Evolutionary conservation across 2,329 filamentous ascomycete species (phyloP).

Genomic region (Botryotinia calthae): DNA sequence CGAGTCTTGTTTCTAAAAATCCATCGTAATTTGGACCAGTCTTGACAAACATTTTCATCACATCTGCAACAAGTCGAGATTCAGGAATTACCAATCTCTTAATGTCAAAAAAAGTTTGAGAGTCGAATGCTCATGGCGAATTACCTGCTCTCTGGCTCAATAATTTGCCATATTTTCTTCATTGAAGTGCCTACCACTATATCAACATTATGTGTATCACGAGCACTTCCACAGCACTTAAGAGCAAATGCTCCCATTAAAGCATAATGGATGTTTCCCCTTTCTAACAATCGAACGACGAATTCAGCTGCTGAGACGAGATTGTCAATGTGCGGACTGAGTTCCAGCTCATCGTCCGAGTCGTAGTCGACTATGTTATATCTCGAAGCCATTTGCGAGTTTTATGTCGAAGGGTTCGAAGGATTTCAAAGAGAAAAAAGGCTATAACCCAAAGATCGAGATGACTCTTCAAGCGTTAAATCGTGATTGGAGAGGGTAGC

Average conservation of each 20-base stretch:
- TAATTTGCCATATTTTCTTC: conserved; percentile 14
- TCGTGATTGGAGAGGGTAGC: neutral
- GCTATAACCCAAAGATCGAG: neutral
- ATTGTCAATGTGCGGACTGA: neutral
- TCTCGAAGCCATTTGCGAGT: conserved; percentile 7
- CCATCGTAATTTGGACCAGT: conserved; percentile 8
- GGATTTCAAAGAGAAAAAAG: neutral
- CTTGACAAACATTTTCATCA: conserved; percentile 17
- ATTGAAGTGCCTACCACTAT: conserved; percentile 14
- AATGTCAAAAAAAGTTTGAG: neutral
- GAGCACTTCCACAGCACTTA: neutral
- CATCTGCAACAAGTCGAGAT: neutral
- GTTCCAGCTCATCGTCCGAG: conserved; percentile 11
- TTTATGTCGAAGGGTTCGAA: neutral
- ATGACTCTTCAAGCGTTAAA: neutral
- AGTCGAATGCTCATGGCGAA: neutral
- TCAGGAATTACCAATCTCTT: conserved; percentile 15
- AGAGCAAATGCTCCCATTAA: conserved; percentile 17
- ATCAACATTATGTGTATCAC: conserved; percentile 13
- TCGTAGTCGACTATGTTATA: conserved; percentile 14
- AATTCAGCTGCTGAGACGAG: conserved; percentile 12
- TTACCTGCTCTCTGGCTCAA: conserved; percentile 9
- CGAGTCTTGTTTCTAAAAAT: conserved; percentile 2
- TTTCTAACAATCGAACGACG: neutral
- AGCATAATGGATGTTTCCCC: conserved; percentile 6